Evolutionary conservation across 306 rosid genomes (phyloP).

Genomic region (Prunus mongolica): DNA sequence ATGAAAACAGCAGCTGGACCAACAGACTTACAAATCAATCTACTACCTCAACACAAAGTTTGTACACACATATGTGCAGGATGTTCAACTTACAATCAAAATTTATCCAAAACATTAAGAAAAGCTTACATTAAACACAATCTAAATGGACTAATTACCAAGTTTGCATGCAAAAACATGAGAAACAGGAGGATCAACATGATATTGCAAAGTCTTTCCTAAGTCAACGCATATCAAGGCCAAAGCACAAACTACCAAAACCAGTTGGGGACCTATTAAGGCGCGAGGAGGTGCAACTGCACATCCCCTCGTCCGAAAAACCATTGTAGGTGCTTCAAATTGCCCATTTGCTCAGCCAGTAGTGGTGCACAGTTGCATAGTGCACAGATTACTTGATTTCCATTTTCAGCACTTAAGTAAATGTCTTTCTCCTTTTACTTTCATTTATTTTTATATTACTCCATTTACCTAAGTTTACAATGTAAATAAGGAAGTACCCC

Average conservation of each 20-base stretch:
- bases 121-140: neutral
- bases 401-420: no score
- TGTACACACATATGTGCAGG: neutral
- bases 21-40: conserved; percentile 2
- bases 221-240: neutral
- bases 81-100: neutral
- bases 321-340: neutral
- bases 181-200: neutral
- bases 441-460: no score
- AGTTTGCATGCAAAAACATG: neutral
- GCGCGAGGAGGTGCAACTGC: no score
- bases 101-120: neutral
- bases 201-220: neutral
- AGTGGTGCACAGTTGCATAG: no score
- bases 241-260: neutral
- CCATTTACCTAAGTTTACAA: no score
- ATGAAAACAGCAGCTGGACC: conserved; percentile 56
- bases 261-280: neutral
- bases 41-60: neutral
- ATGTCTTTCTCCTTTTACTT: no score
- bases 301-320: no score
- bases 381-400: no score
- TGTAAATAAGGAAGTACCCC: no score
- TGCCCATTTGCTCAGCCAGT: no score
- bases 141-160: neutral